A percentile compares a stretch with the other conserved stretches of the same genome.
These are phyloP conservation scores for Cladophialophora carrionii DNA, from an alignment of 2,329 filamentous ascomycete genomes.

Conservation along the genomic window DNA sequence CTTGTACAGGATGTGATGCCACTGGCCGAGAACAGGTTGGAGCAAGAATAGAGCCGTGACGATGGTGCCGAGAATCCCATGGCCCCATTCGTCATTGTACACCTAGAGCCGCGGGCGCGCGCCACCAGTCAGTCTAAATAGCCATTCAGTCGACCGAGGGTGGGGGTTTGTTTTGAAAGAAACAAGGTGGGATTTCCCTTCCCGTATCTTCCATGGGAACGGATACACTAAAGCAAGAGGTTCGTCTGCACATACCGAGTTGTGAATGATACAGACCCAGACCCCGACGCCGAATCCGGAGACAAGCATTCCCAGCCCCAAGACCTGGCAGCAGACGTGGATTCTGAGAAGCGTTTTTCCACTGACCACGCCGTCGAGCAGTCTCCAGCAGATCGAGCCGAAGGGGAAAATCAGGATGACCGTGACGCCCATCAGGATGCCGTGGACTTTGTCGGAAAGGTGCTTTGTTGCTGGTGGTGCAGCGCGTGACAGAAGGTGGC, in stretches of 20 bases:
- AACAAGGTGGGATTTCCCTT: neutral
- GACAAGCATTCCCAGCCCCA: neutral
- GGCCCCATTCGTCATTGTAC: neutral
- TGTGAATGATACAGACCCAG: neutral
- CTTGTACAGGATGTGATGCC: neutral
- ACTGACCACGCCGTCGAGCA: neutral
- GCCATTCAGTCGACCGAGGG: neutral
- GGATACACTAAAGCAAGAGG: neutral
- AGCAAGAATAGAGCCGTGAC: neutral
- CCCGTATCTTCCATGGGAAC: no score
- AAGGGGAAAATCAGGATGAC: neutral
- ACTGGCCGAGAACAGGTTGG: neutral
- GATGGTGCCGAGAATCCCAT: neutral
- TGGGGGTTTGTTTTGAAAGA: neutral
- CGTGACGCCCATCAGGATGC: neutral
- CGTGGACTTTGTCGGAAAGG: neutral
- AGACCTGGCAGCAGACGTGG: neutral
- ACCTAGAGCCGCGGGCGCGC: neutral
- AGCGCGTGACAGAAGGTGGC: neutral
- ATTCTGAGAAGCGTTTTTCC: neutral
- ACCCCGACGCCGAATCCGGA: neutral
- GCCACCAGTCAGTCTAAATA: neutral
- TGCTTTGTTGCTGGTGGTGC: neutral
- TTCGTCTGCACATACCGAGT: neutral
- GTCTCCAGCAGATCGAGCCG: neutral